phyloP scores from a whole-genome alignment of 176 grass and related monocot genomes.

The Calamus simplicifolius region DNA sequence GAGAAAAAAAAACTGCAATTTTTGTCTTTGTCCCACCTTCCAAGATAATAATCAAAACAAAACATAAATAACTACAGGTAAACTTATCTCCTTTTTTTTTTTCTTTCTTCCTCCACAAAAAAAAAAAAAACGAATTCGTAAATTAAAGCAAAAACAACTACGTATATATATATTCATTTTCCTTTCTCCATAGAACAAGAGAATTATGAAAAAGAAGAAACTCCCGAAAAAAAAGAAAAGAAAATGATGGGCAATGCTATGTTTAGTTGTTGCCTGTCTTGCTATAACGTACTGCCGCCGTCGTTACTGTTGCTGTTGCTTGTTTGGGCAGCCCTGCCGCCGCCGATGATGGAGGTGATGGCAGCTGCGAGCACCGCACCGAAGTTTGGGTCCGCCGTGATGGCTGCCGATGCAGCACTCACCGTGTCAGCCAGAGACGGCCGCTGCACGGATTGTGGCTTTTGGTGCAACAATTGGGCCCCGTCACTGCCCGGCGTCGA shows the following conservation, averaged over 20 bases:
- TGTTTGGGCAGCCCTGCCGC: constrained; percentile 1
- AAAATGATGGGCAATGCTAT: too few species aligned
- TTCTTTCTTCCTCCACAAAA: constrained; percentile 1
- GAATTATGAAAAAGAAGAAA: too few species aligned
- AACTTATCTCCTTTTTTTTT: not conserved
- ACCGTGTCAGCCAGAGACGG: constrained; percentile 39
- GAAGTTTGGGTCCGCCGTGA: constrained; percentile 76
- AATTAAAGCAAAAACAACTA: too few species aligned
- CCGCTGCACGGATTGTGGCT: constrained; percentile 7
- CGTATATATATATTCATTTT: too few species aligned
- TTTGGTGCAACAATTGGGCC: constrained; percentile 26
- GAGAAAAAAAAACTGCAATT: too few species aligned
- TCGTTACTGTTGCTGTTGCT: constrained; percentile 25
- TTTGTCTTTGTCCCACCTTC: too few species aligned
- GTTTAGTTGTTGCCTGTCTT: not conserved
- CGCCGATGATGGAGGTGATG: constrained; percentile 77
- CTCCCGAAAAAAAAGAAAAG: too few species aligned
- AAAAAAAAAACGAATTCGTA: not conserved
- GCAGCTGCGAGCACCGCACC: constrained; percentile 67
- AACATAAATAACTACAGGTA: too few species aligned
- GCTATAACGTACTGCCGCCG: constrained; percentile 18
- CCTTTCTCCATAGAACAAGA: too few species aligned
- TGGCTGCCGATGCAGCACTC: constrained; percentile 64
- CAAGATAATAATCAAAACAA: too few species aligned
- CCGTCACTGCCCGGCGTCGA: constrained; percentile 26